Evolutionary conservation across 1,139 yeast genomes (phyloP), one percentile per base, ranked within the genome.

Genomic region (Candida dubliniensis): DNA sequence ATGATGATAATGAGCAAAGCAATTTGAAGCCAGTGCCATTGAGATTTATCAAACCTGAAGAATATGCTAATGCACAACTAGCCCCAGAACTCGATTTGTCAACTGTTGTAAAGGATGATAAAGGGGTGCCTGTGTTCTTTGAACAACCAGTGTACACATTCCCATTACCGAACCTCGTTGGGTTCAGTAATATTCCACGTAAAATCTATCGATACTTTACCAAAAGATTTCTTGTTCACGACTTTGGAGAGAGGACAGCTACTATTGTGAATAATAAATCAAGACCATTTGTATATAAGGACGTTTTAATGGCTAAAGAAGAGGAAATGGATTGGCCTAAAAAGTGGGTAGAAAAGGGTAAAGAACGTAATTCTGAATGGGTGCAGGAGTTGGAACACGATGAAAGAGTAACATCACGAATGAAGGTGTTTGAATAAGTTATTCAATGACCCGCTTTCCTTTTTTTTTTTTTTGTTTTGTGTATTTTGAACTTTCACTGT

Each of bases 261-360:
- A 78, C 80, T 0, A 71, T 86, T 3, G 83, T 87, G 5, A 71
- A 79, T 47, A 79, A 79, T 42, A 59, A 71, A 23, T 66, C 77
- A 31, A 70, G 95, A 39, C 78, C 81, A 3, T 87, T 82, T 56
- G 75, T 71, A 42, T 59, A 61, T 41, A 69, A 71, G 40, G 95
- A 88, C 55, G 64, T 77, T 34, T 68, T 72, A 33, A 64, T 77
- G 54, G 86, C 83, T 8, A 64, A 66, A 32, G 81, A 72, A 35
- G 99, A 95, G 61, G 98, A 93, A 60, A 60, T 66, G 13, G 95
- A 89, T 54, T 95, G 99, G 99, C 97, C 98, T 18, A 69, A 71
- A 49, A 76, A 78, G 49, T 95, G 97, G 96, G 86, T 87, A 36
- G 76, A 80, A 50, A 76, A 73, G 50, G 96, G 96, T 13, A 60